Conservation (phyloP, 2,329 filamentous ascomycete species). For the Coniella lustricola region DNA sequence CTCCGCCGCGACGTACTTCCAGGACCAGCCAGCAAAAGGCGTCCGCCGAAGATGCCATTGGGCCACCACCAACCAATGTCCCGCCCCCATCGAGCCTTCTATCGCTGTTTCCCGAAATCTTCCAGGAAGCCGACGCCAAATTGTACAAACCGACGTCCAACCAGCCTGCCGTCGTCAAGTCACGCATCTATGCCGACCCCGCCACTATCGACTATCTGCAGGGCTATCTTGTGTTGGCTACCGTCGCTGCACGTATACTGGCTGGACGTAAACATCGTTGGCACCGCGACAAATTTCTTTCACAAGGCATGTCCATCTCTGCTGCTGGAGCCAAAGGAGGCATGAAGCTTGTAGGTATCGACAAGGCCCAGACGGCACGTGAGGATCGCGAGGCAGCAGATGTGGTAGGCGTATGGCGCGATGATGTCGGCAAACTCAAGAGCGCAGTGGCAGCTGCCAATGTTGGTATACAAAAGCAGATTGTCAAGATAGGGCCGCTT, state of each 20-base stretch:
- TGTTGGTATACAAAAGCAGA: slow-evolving; percentile 27
- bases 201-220: slow-evolving; percentile 56
- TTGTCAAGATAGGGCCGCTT: slow-evolving; percentile 27
- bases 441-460: slow-evolving; percentile 64
- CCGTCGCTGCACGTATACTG: slow-evolving; percentile 71
- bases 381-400: slow-evolving; percentile 83
- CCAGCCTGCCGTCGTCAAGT: slow-evolving; percentile 50
- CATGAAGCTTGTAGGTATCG: slow-evolving; percentile 86
- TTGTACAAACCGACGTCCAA: slow-evolving; percentile 60
- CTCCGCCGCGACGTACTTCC: slow-evolving; percentile 3
- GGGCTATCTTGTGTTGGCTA: slow-evolving; percentile 55
- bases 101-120: slow-evolving; percentile 64
- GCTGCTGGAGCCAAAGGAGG: slow-evolving; percentile 63
- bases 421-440: slow-evolving; percentile 66
- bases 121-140: slow-evolving; percentile 56
- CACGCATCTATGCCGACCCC: slow-evolving; percentile 56
- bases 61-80: slow-evolving; percentile 70
- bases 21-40: slow-evolving; percentile 18
- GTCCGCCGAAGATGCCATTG: slow-evolving; percentile 22
- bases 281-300: slow-evolving; percentile 80
- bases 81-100: slow-evolving; percentile 82
- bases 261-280: slow-evolving; percentile 80
- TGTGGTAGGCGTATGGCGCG: slow-evolving; percentile 66
- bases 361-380: slow-evolving; percentile 72
- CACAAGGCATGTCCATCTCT: slow-evolving; percentile 84